Conservation (phyloP, 306 rosid genomes). For the Castanea mollissima region DNA sequence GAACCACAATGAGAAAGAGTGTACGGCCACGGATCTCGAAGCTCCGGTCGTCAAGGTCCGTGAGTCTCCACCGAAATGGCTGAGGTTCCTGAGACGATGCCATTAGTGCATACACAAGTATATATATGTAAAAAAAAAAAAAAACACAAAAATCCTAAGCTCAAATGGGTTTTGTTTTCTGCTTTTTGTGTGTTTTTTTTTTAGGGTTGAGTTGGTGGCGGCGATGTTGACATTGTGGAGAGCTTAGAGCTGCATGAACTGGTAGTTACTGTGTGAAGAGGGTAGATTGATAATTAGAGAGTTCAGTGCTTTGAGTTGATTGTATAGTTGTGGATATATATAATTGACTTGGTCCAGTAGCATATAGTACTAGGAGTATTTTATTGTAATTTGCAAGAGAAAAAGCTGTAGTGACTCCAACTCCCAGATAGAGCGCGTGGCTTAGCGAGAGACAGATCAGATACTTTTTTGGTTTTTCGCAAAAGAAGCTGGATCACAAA, state of each 20-base stretch:
- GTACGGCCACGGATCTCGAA: slow-evolving; percentile 68
- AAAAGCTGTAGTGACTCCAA: not conserved
- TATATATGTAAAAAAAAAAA: too few relatives aligned
- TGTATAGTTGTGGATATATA: not conserved
- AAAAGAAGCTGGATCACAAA: too few relatives aligned
- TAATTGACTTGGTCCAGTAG: too few relatives aligned
- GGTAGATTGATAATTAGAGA: not conserved
- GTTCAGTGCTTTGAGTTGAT: not conserved
- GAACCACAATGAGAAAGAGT: slow-evolving; percentile 54
- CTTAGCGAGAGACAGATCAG: not conserved
- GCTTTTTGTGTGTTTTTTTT: not conserved
- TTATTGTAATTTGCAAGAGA: too few relatives aligned
- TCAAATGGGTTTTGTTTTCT: too few relatives aligned
- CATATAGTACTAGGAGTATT: too few relatives aligned
- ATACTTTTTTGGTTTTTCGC: too few relatives aligned
- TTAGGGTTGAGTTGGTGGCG: not conserved
- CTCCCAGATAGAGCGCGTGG: not conserved
- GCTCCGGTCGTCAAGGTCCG: slow-evolving; percentile 52
- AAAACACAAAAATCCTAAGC: too few relatives aligned
- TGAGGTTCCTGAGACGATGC: slow-evolving; percentile 30
- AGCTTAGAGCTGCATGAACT: not conserved
- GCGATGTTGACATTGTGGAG: not conserved
- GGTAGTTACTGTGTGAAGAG: not conserved
- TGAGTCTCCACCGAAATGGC: slow-evolving; percentile 55
- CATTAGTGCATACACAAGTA: not conserved